A percentile compares a stretch with the other conserved stretches of the same genome.
Conservation (phyloP, 2,329 filamentous ascomycete genomes). For the Fusarium sp. region DNA sequence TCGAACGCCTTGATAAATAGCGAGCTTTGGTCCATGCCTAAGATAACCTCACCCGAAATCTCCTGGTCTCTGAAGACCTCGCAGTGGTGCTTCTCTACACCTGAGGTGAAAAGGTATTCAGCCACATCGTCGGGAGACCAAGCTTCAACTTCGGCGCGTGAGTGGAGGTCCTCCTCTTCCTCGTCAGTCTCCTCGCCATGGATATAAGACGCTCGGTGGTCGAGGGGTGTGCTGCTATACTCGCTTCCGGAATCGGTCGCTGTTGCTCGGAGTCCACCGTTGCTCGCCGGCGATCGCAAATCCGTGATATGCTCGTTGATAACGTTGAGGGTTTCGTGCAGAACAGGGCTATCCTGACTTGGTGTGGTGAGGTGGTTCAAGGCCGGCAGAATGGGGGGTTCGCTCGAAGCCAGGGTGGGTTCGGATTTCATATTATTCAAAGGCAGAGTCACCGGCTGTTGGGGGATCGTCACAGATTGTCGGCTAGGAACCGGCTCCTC, state of each 20-base stretch:
- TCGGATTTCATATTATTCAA: slow-evolving; percentile 53
- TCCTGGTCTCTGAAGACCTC: slow-evolving; percentile 96
- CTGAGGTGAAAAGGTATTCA: slow-evolving; percentile 83
- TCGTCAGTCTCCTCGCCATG: slow-evolving; percentile 95
- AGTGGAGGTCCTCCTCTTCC: slow-evolving; percentile 80
- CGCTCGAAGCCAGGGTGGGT: slow-evolving; percentile 38
- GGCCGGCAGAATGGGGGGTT: slow-evolving; percentile 39
- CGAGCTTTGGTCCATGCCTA: slow-evolving; percentile 95
- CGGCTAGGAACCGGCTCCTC: slow-evolving; percentile 47
- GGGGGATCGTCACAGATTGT: slow-evolving; percentile 43
- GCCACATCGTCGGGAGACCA: slow-evolving; percentile 87
- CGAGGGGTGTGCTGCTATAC: slow-evolving; percentile 82
- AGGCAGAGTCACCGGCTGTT: slow-evolving; percentile 53
- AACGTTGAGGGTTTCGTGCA: slow-evolving; percentile 93
- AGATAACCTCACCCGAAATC: slow-evolving; percentile 88
- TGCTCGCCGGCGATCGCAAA: slow-evolving; percentile 65
- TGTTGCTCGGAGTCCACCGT: slow-evolving; percentile 59
- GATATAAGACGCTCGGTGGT: slow-evolving; percentile 85
- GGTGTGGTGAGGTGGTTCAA: slow-evolving; percentile 52
- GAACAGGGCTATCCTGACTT: slow-evolving; percentile 71
- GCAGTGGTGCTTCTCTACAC: slow-evolving; percentile 88
- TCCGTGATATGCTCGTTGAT: slow-evolving; percentile 98
- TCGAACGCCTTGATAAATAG: slow-evolving; percentile 96
- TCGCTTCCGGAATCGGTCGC: slow-evolving; percentile 85
- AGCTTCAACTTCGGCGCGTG: slow-evolving; percentile 72